phyloP scores from a whole-genome alignment of 805 yeast species.

The Pichia phayaonensis region DNA sequence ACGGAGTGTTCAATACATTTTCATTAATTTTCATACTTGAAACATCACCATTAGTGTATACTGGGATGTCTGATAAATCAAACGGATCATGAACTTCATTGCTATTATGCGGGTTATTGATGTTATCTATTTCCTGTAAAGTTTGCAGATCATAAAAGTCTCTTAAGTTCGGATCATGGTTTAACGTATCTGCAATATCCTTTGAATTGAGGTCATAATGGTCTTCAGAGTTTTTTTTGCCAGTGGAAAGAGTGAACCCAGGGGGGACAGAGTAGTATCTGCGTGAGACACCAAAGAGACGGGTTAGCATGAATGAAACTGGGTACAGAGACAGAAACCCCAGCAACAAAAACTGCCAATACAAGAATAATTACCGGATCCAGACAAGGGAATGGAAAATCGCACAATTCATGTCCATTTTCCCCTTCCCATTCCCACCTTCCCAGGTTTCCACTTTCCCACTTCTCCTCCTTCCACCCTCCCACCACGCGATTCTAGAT shows the following conservation, averaged over 20 bases:
- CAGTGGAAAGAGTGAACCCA: not conserved
- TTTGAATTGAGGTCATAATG: not conserved
- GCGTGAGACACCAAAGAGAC: not conserved
- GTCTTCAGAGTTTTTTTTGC: not conserved
- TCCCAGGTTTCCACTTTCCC: too few species aligned
- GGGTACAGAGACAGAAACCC: not conserved
- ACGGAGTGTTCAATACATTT: not conserved
- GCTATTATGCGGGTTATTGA: not conserved
- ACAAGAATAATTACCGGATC: not conserved
- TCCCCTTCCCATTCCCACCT: too few species aligned
- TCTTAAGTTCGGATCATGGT: constrained; percentile 24
- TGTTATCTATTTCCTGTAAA: not conserved
- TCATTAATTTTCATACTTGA: not conserved
- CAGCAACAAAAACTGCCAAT: not conserved
- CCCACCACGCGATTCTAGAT: too few species aligned
- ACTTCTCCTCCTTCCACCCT: too few species aligned
- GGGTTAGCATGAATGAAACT: not conserved
- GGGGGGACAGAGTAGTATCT: constrained; percentile 2
- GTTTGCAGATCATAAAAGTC: constrained; percentile 19
- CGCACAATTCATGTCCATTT: not conserved
- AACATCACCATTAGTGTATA: not conserved
- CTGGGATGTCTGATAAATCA: constrained; percentile 15
- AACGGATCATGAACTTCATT: constrained; percentile 13
- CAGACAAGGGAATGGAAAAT: not conserved
- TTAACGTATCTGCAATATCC: constrained; percentile 17